These are phyloP conservation scores for Termitomyces sp. DNA, from an alignment of 768 basidiomycete species.

Conservation along the genomic window DNA sequence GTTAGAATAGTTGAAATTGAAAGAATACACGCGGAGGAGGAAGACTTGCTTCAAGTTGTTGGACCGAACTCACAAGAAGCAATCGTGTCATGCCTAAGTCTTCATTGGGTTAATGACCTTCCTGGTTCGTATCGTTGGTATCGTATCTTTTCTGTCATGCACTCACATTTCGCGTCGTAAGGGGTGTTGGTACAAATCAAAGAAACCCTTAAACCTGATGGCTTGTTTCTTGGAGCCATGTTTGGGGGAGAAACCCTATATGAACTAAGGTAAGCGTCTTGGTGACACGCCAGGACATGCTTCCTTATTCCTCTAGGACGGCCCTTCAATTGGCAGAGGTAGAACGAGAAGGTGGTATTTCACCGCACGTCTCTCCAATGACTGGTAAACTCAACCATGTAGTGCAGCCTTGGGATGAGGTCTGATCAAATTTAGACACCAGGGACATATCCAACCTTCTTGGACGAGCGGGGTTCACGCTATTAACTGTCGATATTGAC, in stretches of 20 bases:
- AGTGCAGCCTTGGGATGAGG: not conserved
- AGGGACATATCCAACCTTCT: slow-evolving; percentile 92
- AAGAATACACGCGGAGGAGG: slow-evolving; percentile 82
- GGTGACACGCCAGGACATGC: not conserved
- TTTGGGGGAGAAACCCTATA: slow-evolving; percentile 96
- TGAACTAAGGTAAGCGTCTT: slow-evolving; percentile 67
- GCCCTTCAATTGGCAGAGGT: slow-evolving; percentile 90
- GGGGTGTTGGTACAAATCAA: slow-evolving; percentile 85
- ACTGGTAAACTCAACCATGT: slow-evolving; percentile 55
- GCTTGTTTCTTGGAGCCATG: slow-evolving; percentile 91
- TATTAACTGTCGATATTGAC: slow-evolving; percentile 94
- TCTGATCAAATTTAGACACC: slow-evolving; percentile 56
- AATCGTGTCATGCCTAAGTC: slow-evolving; percentile 83
- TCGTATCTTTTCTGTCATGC: not conserved
- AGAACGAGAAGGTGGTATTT: slow-evolving; percentile 93
- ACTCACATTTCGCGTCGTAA: slow-evolving; percentile 24
- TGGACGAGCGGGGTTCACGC: slow-evolving; percentile 87
- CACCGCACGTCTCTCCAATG: slow-evolving; percentile 97
- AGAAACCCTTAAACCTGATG: slow-evolving; percentile 83
- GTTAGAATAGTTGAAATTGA: slow-evolving; percentile 62
- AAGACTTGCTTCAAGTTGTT: slow-evolving; percentile 65
- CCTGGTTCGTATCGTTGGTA: slow-evolving; percentile 55
- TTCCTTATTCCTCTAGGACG: slow-evolving; percentile 48
- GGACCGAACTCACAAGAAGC: slow-evolving; percentile 82
- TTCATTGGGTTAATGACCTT: slow-evolving; percentile 98